Conservation (phyloP, 768 basidiomycete genomes). For the Chalciporus piperatus region DNA sequence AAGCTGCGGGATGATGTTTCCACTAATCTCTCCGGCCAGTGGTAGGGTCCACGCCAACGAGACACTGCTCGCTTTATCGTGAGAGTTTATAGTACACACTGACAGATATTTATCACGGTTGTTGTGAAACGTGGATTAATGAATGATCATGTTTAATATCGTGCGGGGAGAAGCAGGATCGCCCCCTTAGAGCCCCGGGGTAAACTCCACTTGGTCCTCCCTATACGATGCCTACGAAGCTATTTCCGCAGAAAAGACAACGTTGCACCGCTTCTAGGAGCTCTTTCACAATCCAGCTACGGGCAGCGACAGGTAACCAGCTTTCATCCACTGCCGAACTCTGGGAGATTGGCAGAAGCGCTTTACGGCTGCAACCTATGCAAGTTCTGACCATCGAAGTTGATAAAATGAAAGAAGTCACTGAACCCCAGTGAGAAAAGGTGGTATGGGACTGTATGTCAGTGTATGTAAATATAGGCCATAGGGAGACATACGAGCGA, state of each 20-base stretch:
- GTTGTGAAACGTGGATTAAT: slow-evolving; percentile 26
- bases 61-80: slow-evolving; percentile 20
- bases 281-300: slow-evolving; percentile 64
- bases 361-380: slow-evolving; percentile 77
- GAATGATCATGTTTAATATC: slow-evolving; percentile 28
- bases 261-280: slow-evolving; percentile 61
- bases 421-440: too few relatives aligned
- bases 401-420: slow-evolving; percentile 74
- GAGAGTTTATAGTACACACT: slow-evolving; percentile 28
- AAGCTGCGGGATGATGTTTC: slow-evolving; percentile 27
- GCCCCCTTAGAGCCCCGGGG: slow-evolving; percentile 25
- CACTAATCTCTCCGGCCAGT: slow-evolving; percentile 11
- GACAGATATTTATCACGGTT: slow-evolving; percentile 26
- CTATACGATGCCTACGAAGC: slow-evolving; percentile 54
- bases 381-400: slow-evolving; percentile 78
- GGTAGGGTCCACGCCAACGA: slow-evolving; percentile 14
- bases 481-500: too few relatives aligned
- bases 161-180: slow-evolving; percentile 25
- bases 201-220: slow-evolving; percentile 3
- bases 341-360: slow-evolving; percentile 60
- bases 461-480: too few relatives aligned
- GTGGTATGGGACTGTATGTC: too few relatives aligned
- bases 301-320: slow-evolving; percentile 47
- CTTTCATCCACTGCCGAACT: slow-evolving; percentile 31
- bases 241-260: slow-evolving; percentile 71